Percentiles rank a stretch among this genome's conserved stretches.
Evolutionary conservation across 148 eudicot genomes (phyloP).

Genomic region (Heliosperma pusillum): DNA sequence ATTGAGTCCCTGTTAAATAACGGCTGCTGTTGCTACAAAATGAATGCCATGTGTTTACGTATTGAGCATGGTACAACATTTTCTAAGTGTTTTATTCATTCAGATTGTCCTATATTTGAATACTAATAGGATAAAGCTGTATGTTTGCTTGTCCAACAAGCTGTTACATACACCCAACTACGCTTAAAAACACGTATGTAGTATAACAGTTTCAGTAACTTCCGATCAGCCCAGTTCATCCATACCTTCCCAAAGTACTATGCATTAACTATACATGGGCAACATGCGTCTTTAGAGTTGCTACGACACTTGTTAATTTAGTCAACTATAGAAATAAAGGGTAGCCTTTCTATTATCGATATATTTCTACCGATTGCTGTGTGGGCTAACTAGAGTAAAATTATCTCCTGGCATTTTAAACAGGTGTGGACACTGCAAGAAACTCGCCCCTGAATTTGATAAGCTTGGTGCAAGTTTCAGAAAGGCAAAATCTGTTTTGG

Average conservation of each 20-base stretch:
- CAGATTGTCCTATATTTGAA: background rate
- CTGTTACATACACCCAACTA: no score
- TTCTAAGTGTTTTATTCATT: background rate
- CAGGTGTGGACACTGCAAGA: slow-evolving; percentile 99
- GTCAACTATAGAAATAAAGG: background rate
- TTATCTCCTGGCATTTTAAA: slow-evolving; percentile 10
- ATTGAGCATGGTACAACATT: background rate
- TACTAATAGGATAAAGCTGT: no score
- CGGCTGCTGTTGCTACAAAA: background rate
- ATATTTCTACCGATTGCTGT: background rate
- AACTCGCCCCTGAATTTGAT: slow-evolving; percentile 93
- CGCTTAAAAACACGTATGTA: no score
- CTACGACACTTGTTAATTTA: no score
- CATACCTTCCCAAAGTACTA: no score
- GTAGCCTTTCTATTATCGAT: background rate
- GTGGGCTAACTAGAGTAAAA: background rate
- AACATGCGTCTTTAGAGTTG: no score
- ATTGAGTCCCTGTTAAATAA: background rate
- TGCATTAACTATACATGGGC: background rate
- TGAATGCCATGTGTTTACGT: background rate
- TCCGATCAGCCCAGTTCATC: no score
- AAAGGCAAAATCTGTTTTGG: slow-evolving; percentile 86
- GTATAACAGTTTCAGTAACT: no score
- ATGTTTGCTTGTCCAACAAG: no score
- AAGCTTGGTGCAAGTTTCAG: slow-evolving; percentile 89